phyloP scores from a whole-genome alignment of 352 stramenopile species.

The Halophytophthora polymorphica region DNA sequence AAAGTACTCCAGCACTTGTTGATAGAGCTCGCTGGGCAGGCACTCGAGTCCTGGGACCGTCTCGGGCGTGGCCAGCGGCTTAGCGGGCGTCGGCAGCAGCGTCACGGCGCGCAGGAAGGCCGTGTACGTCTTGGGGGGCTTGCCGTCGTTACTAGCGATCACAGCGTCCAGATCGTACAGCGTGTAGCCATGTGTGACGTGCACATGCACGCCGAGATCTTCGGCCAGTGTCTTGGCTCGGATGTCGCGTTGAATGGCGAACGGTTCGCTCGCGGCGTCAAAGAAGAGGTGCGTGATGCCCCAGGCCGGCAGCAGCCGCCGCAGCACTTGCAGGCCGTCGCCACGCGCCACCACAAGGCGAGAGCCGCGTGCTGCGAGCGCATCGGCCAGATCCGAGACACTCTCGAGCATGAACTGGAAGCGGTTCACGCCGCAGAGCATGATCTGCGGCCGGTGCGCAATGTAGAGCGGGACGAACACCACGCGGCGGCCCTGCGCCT shows the following conservation, averaged over 20 bases:
- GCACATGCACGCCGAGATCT: conserved; percentile 61
- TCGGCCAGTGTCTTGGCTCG: conserved; percentile 51
- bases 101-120: conserved; percentile 57
- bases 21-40: conserved; percentile 53
- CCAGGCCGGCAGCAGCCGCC: conserved; percentile 79
- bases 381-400: conserved; percentile 78
- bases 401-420: conserved; percentile 94
- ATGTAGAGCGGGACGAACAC: conserved; percentile 88
- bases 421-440: conserved; percentile 72
- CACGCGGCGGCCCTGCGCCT: conserved; percentile 12
- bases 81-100: conserved; percentile 46
- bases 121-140: conserved; percentile 75
- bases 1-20: conserved; percentile 62
- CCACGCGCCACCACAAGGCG: conserved; percentile 73
- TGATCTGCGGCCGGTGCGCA: conserved; percentile 84
- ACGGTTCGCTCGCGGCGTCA: conserved; percentile 90
- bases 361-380: conserved; percentile 56
- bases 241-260: conserved; percentile 80
- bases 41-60: conserved; percentile 38
- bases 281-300: conserved; percentile 90
- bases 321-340: conserved; percentile 77
- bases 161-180: conserved; percentile 72
- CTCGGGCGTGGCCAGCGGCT: conserved; percentile 43
- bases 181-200: conserved; percentile 60
- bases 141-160: conserved; percentile 47